A percentile compares a stretch with the other conserved stretches of the same genome.
phyloP scores from a whole-genome alignment of 352 stramenopile species.

The Phytopythium ostracodes region DNA sequence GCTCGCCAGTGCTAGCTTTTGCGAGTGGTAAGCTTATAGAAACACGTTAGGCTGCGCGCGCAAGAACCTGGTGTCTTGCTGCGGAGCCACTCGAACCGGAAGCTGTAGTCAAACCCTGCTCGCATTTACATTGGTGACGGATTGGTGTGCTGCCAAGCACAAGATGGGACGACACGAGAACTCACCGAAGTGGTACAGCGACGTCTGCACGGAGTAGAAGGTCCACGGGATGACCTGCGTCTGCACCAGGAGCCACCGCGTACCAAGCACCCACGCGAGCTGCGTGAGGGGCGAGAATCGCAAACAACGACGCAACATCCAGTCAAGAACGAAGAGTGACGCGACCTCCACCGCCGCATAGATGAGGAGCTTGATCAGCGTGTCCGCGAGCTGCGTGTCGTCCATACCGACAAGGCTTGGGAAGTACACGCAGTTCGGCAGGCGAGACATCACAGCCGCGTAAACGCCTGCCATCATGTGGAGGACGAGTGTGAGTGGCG shows the following conservation, averaged over 20 bases:
- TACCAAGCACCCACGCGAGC: conserved; percentile 23
- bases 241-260: conserved; percentile 13
- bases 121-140: too few relatives aligned
- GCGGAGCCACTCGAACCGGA: too few relatives aligned
- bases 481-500: background rate
- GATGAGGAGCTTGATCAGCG: conserved; percentile 9
- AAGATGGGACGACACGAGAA: background rate
- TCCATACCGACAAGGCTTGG: conserved; percentile 17
- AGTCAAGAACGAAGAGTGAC: conserved; percentile 16
- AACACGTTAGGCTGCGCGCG: too few relatives aligned
- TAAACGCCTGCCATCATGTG: background rate
- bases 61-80: too few relatives aligned
- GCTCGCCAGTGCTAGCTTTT: too few relatives aligned
- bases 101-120: too few relatives aligned
- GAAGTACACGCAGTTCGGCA: conserved; percentile 27
- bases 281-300: conserved; percentile 16
- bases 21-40: too few relatives aligned
- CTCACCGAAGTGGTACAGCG: conserved; percentile 14
- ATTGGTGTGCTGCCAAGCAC: too few relatives aligned
- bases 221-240: conserved; percentile 19
- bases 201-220: conserved; percentile 17
- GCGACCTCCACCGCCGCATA: conserved; percentile 12
- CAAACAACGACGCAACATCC: conserved; percentile 12
- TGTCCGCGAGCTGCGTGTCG: conserved; percentile 7
- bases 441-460: conserved; percentile 1